Evolutionary conservation across 352 stramenopile genomes (phyloP).

Genomic region (Halophytophthora batemanensis): DNA sequence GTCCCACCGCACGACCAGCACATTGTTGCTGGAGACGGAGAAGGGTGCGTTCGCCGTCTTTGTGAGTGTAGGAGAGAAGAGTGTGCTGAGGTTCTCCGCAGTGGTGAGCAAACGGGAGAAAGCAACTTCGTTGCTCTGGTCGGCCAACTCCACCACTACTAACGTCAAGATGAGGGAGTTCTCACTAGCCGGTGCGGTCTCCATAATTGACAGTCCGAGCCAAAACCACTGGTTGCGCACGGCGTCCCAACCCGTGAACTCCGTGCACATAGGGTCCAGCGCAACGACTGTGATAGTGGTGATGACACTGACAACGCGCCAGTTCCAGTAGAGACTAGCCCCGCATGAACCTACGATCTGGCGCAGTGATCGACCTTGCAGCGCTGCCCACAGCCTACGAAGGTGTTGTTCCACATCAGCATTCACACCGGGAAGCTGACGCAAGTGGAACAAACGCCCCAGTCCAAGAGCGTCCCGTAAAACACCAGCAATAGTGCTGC

Average conservation of each 20-base stretch:
- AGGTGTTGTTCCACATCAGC: constrained; percentile 31
- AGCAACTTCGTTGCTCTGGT: constrained; percentile 40
- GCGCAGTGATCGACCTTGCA: constrained; percentile 35
- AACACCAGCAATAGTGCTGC: constrained; percentile 18
- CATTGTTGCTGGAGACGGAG: constrained; percentile 28
- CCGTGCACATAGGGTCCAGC: constrained; percentile 26
- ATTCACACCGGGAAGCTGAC: constrained; percentile 28
- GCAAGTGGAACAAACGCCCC: constrained; percentile 34
- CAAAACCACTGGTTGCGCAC: constrained; percentile 43
- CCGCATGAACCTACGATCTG: constrained; percentile 35
- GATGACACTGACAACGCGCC: constrained; percentile 24
- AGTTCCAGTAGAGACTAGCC: constrained; percentile 39
- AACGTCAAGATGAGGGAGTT: constrained; percentile 43
- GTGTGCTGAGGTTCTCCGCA: constrained; percentile 34
- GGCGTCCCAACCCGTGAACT: constrained; percentile 35
- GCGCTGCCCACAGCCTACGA: constrained; percentile 15
- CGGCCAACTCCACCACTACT: constrained; percentile 44
- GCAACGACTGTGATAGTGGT: constrained; percentile 26
- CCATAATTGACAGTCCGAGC: constrained; percentile 32
- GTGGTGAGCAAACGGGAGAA: constrained; percentile 44
- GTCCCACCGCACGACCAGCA: constrained; percentile 35
- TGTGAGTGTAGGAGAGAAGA: constrained; percentile 34
- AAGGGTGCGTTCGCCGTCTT: constrained; percentile 36
- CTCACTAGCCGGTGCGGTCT: constrained; percentile 28
- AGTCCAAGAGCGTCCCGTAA: constrained; percentile 50